Evolutionary conservation across 2,329 filamentous ascomycete species (phyloP).

Genomic region (Sporothrix euskadiensis): DNA sequence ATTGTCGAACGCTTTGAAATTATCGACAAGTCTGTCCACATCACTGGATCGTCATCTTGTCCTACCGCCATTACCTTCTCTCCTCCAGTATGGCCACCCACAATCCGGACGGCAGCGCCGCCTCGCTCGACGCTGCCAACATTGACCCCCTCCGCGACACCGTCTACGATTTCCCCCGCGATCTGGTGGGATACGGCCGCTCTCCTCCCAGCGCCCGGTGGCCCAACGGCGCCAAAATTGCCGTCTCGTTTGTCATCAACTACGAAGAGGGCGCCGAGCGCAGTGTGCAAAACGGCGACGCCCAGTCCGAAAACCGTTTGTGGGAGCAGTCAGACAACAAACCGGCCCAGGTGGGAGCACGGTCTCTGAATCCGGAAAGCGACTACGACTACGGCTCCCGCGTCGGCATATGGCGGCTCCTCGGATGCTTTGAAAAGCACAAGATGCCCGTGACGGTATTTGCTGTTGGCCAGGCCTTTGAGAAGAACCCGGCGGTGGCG

Average conservation of each 20-base stretch:
- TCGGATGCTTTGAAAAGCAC: conserved; percentile 29
- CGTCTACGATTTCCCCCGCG: conserved; percentile 35
- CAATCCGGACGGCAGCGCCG: conserved; percentile 26
- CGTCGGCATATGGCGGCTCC: conserved; percentile 32
- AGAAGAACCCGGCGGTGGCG: conserved; percentile 30
- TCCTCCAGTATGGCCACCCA: background rate
- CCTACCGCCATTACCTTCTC: background rate
- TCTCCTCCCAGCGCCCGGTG: conserved; percentile 36
- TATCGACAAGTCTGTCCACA: background rate
- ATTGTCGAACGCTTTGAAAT: background rate
- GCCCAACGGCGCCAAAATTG: conserved; percentile 42
- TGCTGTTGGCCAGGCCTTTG: conserved; percentile 29
- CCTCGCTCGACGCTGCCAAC: conserved; percentile 17
- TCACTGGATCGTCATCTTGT: background rate
- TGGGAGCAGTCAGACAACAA: conserved; percentile 30
- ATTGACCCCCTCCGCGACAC: conserved; percentile 23
- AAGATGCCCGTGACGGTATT: conserved; percentile 27
- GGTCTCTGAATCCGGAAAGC: conserved; percentile 29
- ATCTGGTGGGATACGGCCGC: conserved; percentile 32
- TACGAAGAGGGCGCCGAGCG: conserved; percentile 42
- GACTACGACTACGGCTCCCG: conserved; percentile 34
- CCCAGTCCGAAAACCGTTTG: conserved; percentile 33
- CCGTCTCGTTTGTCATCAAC: conserved; percentile 44
- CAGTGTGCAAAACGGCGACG: conserved; percentile 40
- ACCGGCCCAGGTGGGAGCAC: conserved; percentile 29